Base-by-base conservation (phyloP, 2,329 filamentous ascomycete species). In the Aciculosporium take region DNA sequence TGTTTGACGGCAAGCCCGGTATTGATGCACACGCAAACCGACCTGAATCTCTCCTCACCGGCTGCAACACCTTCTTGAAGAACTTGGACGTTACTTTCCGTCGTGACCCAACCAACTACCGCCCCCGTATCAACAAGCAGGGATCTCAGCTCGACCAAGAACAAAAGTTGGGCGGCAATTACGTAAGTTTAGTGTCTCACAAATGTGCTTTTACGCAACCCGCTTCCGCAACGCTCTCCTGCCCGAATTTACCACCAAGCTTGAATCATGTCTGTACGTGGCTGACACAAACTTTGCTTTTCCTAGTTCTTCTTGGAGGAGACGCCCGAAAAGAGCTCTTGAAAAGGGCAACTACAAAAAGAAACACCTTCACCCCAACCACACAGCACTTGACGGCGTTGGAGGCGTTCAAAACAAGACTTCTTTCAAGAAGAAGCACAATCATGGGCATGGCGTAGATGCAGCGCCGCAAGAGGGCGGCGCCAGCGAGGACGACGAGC, bases 11-110 rank as follows among this genome's bases (percentile, higher is more conserved):
- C 53, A 60, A 93, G 67, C 91, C 93, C 37, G 91, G 88, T 57
- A 74, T 94, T 52, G 72, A 94, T 52, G 76, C 91, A 41, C 85
- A 81, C 51, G 93, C 91, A 51, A 94, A 94, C 63, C 71, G 72
- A 39, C 91, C 93, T 28, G 86, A 98, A 67, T 93, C 84, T 33
- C 74, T 98, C 41, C 75, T 96, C 53, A 94, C 86, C 31, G 88
- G 91, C 45, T 98, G 91, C 76, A 98, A 98, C 72, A 76, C 72
- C 46, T 98, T 98, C 75, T 66, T 98, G 62, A 85, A 94, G 76
- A 95, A 87, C 65, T 71, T 98, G 48, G 86, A 98, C 55, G 91
- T 98, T 54, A 96, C 91, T 38, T 98, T 98, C 83, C 85, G 91
- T 56, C 87, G 93, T 61, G 91, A 98, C 58, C 91, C 93, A 48